These are phyloP conservation scores for Wilcoxina mikolae DNA, from an alignment of 495 filamentous ascomycete species.

Conservation along the genomic window DNA sequence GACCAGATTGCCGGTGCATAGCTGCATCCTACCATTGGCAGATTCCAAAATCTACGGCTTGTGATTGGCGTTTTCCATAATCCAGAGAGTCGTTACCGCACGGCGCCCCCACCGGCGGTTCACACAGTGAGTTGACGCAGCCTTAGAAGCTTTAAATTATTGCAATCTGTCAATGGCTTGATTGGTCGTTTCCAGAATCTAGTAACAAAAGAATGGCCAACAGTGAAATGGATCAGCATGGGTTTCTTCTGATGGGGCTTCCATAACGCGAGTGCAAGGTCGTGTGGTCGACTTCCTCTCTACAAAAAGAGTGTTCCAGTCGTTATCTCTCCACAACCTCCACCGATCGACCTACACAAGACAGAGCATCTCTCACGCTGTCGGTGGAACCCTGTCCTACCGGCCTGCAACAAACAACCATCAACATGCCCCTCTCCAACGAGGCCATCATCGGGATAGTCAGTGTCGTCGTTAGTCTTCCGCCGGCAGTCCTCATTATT, in stretches of 20 bases:
- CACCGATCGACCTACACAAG: not conserved
- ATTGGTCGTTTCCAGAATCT: not conserved
- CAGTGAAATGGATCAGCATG: no score
- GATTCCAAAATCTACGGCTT: not conserved
- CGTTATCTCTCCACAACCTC: not conserved
- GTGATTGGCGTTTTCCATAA: not conserved
- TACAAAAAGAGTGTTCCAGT: not conserved
- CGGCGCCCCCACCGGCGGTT: not conserved
- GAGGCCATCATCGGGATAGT: not conserved
- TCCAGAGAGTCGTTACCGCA: not conserved
- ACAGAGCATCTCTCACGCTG: no score
- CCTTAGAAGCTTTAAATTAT: not conserved
- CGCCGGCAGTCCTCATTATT: not conserved
- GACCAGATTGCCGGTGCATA: no score
- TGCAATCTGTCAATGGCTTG: not conserved
- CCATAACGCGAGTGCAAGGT: not conserved
- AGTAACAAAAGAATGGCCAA: not conserved
- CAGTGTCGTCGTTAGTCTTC: not conserved
- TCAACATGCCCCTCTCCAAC: not conserved
- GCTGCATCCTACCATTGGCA: not conserved
- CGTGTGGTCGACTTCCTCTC: not conserved
- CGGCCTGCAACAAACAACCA: no score
- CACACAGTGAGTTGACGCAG: not conserved
- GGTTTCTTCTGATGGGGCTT: not conserved
- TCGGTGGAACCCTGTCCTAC: no score